Base-by-base conservation (phyloP, 2,329 filamentous ascomycete genomes). In the Alternaria panax region DNA sequence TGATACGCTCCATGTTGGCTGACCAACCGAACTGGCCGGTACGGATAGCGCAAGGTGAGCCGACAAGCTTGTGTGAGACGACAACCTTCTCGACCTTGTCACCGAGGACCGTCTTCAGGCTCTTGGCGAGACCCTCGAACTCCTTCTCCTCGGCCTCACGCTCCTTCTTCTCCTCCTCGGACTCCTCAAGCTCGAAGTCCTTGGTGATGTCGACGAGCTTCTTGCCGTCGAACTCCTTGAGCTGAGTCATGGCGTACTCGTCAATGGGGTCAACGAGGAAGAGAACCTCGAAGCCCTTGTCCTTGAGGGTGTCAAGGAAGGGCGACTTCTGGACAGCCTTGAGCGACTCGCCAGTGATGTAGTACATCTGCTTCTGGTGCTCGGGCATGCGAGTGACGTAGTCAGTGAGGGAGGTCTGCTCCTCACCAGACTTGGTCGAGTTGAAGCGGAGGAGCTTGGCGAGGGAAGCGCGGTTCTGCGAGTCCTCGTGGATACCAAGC, bases 311-410 rank as follows among this genome's bases (percentile, higher is more conserved):
- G 81, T 99, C 95, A 70, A 99, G 89, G 94, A 99, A 99, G 76
- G 95, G 95, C 73, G 95, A 99, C 88, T 97, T 96, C 82, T 90
- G 85, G 72, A 99, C 95, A 71, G 95, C 95, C 89, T 97, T 97
- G 86, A 96, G 90, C 59, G 94, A 97, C 90, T 99, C 95, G 85
- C 95, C 95, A 67, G 95, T 99, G 88, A 99, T 99, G 92, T 98
- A 99, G 91, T 99, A 99, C 84, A 99, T 93, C 86, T 99, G 93
- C 90, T 98, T 97, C 90, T 99, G 95, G 88, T 98, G 94, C 88
- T 98, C 94, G 62, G 92, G 91, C 95, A 99, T 99, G 85, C 95
- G 95, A 71, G 95, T 97, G 81, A 98, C 87, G 84, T 99, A 99
- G 90, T 99, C 95, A 65, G 90, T 81, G 80, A 99, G 92, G 56